phyloP scores from a whole-genome alignment of 306 rosid genomes.

The Hippophae tibetana region DNA sequence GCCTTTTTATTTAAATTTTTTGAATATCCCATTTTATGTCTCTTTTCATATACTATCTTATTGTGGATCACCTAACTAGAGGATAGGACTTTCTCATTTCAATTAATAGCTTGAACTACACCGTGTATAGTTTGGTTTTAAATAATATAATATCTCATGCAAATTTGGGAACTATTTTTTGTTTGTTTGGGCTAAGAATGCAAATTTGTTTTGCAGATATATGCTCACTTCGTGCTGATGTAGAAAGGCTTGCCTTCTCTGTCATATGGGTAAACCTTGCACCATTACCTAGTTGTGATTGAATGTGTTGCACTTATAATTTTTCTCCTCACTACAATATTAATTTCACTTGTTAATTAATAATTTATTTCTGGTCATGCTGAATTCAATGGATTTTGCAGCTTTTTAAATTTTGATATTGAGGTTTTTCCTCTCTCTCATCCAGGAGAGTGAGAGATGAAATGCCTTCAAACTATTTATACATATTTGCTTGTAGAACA shows the following conservation, averaged over 20 bases:
- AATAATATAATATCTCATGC: too few relatives aligned
- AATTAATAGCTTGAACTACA: too few relatives aligned
- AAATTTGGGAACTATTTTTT: too few relatives aligned
- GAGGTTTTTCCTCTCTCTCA: not conserved
- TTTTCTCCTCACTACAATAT: constrained; percentile 8
- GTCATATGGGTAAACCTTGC: constrained; percentile 75
- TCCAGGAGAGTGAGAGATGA: too few relatives aligned
- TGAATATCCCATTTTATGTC: not conserved
- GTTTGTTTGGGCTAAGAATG: too few relatives aligned
- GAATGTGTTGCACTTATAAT: constrained; percentile 1
- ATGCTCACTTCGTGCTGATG: constrained; percentile 97
- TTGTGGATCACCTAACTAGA: too few relatives aligned
- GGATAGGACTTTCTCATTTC: too few relatives aligned
- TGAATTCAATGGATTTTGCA: not conserved
- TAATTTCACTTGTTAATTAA: not conserved
- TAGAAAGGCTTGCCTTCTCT: constrained; percentile 95
- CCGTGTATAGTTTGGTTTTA: too few relatives aligned
- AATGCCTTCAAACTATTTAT: too few relatives aligned
- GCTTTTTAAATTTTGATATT: not conserved
- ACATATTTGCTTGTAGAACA: too few relatives aligned
- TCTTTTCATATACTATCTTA: too few relatives aligned
- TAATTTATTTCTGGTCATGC: not conserved
- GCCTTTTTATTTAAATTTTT: not conserved
- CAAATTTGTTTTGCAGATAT: constrained; percentile 46
- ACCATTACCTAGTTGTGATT: constrained; percentile 3